phyloP scores from a whole-genome alignment of 2,329 filamentous ascomycete species.

The Sphaceloma murrayae region DNA sequence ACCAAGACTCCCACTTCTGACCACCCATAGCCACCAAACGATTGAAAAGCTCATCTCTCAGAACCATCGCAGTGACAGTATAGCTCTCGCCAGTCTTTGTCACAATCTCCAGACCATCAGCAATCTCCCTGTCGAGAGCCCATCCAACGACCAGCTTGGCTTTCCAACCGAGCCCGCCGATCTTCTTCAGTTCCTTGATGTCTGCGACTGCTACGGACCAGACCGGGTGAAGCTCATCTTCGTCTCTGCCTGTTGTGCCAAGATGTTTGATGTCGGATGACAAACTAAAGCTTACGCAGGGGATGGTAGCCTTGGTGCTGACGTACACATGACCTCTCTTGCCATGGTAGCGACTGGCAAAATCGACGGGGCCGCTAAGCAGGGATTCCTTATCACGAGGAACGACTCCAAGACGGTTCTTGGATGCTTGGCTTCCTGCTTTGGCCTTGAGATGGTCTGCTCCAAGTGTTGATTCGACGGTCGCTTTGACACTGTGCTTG shows the following conservation, averaged over 20 bases:
- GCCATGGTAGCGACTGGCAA: constrained; percentile 60
- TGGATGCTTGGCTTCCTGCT: constrained; percentile 51
- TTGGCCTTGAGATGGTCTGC: constrained; percentile 63
- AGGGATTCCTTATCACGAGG: constrained; percentile 38
- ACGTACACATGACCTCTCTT: constrained; percentile 65
- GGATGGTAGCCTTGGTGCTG: constrained; percentile 55
- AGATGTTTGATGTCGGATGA: constrained; percentile 39
- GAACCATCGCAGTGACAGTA: constrained; percentile 59
- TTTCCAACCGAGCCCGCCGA: constrained; percentile 78
- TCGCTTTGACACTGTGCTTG: constrained; percentile 59
- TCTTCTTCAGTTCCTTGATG: constrained; percentile 64
- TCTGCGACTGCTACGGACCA: constrained; percentile 65
- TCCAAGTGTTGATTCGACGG: constrained; percentile 61
- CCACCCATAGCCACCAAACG: constrained; percentile 63
- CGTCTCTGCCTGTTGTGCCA: constrained; percentile 32
- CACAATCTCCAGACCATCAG: constrained; percentile 62
- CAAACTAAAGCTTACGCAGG: constrained; percentile 56
- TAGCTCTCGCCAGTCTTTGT: constrained; percentile 48
- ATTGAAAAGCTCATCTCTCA: constrained; percentile 74
- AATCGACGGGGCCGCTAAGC: constrained; percentile 60
- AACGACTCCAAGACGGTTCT: constrained; percentile 62
- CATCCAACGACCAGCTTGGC: constrained; percentile 72
- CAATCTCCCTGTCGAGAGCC: constrained; percentile 63
- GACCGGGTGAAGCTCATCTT: constrained; percentile 47
- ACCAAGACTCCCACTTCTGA: constrained; percentile 79